Evolutionary conservation across 2,329 filamentous ascomycete genomes (phyloP).

Genomic region (Chalara sp.): DNA sequence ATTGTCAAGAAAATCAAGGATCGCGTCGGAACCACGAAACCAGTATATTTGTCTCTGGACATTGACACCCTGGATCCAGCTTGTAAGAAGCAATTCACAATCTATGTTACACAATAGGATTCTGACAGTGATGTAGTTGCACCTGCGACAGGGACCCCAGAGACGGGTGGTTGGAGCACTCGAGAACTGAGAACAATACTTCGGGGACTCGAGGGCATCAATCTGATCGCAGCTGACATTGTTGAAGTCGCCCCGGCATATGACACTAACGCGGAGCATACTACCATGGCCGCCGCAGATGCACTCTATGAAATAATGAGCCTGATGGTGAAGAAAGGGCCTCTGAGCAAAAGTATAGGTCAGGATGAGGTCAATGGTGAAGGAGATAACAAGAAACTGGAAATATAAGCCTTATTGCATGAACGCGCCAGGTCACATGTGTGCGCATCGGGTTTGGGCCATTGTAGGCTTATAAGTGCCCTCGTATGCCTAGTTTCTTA

Average conservation of each 20-base stretch:
- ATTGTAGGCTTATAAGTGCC: too few relatives aligned
- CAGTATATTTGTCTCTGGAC: slow-evolving; percentile 77
- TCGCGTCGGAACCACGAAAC: slow-evolving; percentile 65
- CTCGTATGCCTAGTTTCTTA: too few relatives aligned
- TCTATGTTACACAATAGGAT: background rate
- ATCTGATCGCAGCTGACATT: slow-evolving; percentile 64
- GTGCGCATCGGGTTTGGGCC: too few relatives aligned
- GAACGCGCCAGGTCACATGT: too few relatives aligned
- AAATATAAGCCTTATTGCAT: too few relatives aligned
- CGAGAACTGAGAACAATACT: slow-evolving; percentile 67
- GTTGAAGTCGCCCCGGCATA: slow-evolving; percentile 70
- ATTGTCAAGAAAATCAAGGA: slow-evolving; percentile 75
- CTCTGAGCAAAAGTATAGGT: slow-evolving; percentile 45
- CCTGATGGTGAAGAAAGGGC: slow-evolving; percentile 75
- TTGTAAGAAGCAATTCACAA: slow-evolving; percentile 38
- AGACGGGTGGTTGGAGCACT: slow-evolving; percentile 71
- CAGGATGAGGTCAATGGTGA: slow-evolving; percentile 9
- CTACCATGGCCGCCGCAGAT: slow-evolving; percentile 67
- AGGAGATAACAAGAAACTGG: slow-evolving; percentile 16
- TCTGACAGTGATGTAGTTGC: slow-evolving; percentile 41
- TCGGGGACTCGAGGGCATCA: slow-evolving; percentile 60
- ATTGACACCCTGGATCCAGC: slow-evolving; percentile 86
- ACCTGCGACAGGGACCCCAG: slow-evolving; percentile 67
- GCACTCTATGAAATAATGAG: slow-evolving; percentile 73
- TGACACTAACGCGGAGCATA: slow-evolving; percentile 65